These are phyloP conservation scores for Pichia manshurica DNA, from an alignment of 805 yeast genomes.

Conservation along the genomic window DNA sequence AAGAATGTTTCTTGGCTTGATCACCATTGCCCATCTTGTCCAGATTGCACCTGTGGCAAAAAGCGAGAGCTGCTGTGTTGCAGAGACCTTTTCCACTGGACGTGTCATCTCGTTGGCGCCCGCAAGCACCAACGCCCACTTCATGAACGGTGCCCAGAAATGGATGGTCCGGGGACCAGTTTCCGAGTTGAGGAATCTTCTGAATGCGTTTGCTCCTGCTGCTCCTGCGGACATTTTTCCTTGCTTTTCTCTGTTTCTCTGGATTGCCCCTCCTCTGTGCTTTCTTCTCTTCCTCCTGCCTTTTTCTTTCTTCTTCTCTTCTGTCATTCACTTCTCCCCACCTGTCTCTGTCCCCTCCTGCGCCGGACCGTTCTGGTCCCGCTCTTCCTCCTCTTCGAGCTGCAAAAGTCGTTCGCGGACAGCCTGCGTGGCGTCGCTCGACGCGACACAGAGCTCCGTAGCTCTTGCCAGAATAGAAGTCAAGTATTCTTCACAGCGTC, in stretches of 20 bases:
- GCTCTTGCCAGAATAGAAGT: neutral
- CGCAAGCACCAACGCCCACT: slow-evolving; percentile 88
- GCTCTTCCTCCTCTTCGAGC: neutral
- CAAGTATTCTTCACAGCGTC: neutral
- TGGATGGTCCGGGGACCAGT: slow-evolving; percentile 98
- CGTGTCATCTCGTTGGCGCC: slow-evolving; percentile 82
- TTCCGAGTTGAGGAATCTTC: slow-evolving; percentile 71
- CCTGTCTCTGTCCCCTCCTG: neutral
- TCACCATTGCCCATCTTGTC: slow-evolving; percentile 98
- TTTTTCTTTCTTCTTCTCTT: neutral
- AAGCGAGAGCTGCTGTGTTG: slow-evolving; percentile 82
- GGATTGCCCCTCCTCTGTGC: neutral
- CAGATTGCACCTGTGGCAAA: slow-evolving; percentile 90
- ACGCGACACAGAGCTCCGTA: neutral
- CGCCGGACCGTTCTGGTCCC: neutral
- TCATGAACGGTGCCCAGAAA: slow-evolving; percentile 80
- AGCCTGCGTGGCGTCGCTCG: neutral
- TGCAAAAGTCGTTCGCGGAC: neutral
- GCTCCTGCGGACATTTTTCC: slow-evolving; percentile 3
- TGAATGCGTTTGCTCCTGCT: slow-evolving; percentile 34
- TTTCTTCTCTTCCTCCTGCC: neutral
- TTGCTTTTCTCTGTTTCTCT: no score
- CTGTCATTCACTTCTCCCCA: neutral
- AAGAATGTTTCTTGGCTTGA: slow-evolving; percentile 78
- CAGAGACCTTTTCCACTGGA: slow-evolving; percentile 88